A percentile compares a stretch with the other conserved stretches of the same genome.
These are phyloP conservation scores for Conidiobolus incongruus DNA, from an alignment of 371 early-diverging fungal species.

Conservation along the genomic window DNA sequence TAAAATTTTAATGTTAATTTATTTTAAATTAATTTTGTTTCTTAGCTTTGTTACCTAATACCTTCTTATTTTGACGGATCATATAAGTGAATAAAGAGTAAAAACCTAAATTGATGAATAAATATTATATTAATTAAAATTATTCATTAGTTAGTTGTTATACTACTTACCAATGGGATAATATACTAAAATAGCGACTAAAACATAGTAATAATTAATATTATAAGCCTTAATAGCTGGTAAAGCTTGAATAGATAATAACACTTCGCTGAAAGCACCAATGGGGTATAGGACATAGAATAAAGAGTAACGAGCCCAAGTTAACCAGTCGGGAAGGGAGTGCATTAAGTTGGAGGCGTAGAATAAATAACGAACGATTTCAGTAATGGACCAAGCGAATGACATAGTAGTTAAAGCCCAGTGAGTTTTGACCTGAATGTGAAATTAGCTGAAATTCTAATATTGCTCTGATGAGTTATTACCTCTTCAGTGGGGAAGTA, in stretches of 20 bases:
- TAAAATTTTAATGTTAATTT: too few species aligned
- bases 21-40: neutral
- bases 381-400: constrained; percentile 83
- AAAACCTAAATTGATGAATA: constrained; percentile 22
- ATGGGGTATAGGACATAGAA: constrained; percentile 78
- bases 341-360: constrained; percentile 30
- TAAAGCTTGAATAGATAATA: constrained; percentile 46
- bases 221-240: constrained; percentile 29
- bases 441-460: constrained; percentile 1
- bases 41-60: constrained; percentile 16
- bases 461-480: neutral
- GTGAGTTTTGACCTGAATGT: constrained; percentile 20
- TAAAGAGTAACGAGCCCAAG: constrained; percentile 47
- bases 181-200: constrained; percentile 23
- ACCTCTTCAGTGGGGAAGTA: constrained; percentile 20
- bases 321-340: neutral
- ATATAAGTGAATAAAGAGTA: constrained; percentile 75
- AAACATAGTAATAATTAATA: constrained; percentile 22
- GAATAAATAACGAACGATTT: constrained; percentile 67
- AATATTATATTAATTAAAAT: neutral
- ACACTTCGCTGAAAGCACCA: constrained; percentile 67
- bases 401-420: constrained; percentile 60
- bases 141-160: too few species aligned
- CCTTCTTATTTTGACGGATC: constrained; percentile 64
- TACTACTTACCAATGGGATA: constrained; percentile 40